Percentiles rank a stretch among this genome's conserved stretches.
phyloP scores from a whole-genome alignment of 192 early-diverging fungal genomes.

The Entophlyctis helioformis region DNA sequence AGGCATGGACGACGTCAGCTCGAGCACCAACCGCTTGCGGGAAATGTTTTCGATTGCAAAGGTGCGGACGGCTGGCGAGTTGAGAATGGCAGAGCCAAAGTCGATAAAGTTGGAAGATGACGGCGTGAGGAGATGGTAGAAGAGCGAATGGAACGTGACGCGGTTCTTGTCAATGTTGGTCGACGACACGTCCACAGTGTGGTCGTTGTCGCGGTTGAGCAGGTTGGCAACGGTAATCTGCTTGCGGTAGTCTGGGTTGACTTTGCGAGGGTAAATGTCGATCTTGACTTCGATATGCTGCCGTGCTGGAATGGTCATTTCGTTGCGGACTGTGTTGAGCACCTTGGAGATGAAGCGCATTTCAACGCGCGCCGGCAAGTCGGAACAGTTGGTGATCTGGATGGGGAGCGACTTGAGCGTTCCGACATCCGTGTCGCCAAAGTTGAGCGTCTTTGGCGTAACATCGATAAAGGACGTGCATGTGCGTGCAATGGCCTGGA shows the following conservation, averaged over 20 bases:
- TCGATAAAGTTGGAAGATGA: conserved; percentile 88
- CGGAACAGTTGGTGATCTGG: conserved; percentile 72
- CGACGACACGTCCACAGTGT: conserved; percentile 80
- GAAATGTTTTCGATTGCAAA: conserved; percentile 82
- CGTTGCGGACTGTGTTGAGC: conserved; percentile 60
- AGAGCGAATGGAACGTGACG: conserved; percentile 94
- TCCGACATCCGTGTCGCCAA: conserved; percentile 93
- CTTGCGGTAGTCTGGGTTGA: conserved; percentile 96
- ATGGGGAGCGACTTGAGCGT: conserved; percentile 79
- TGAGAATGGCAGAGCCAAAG: conserved; percentile 82
- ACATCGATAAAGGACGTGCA: conserved; percentile 91
- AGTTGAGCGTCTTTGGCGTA: conserved; percentile 70
- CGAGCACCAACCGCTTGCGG: conserved; percentile 27
- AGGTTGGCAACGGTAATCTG: conserved; percentile 89
- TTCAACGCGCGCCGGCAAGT: conserved; percentile 71
- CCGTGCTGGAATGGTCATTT: conserved; percentile 66
- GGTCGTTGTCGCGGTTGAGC: conserved; percentile 79
- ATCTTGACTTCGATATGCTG: conserved; percentile 69
- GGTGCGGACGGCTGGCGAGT: conserved; percentile 61
- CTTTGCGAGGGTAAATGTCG: conserved; percentile 92
- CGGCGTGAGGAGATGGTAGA: conserved; percentile 81
- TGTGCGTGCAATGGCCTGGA: conserved; percentile 81
- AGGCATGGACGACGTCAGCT: conserved; percentile 27
- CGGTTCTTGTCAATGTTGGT: conserved; percentile 92
- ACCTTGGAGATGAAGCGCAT: conserved; percentile 88